These are phyloP conservation scores for Magnusiomyces suaveolens DNA, from an alignment of 1,139 yeast genomes.

Conservation along the genomic window DNA sequence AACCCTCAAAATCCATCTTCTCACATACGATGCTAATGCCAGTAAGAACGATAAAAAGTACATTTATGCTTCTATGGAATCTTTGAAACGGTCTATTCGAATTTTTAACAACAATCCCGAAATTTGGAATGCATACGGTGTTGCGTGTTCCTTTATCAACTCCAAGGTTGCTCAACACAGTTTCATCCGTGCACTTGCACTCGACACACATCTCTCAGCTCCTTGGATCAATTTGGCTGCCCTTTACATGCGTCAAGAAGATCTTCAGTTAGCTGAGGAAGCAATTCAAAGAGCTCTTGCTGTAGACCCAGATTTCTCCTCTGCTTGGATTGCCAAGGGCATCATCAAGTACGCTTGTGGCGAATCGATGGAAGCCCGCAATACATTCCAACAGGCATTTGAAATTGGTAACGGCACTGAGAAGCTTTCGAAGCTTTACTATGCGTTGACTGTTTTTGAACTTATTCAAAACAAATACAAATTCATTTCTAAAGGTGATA, in stretches of 20 bases:
- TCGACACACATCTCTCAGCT: constrained; percentile 57
- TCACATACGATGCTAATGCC: constrained; percentile 25
- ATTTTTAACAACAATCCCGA: constrained; percentile 59
- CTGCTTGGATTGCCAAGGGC: constrained; percentile 88
- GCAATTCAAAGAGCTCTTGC: constrained; percentile 71
- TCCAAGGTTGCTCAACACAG: constrained; percentile 85
- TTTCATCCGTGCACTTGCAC: constrained; percentile 67
- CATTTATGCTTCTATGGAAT: constrained; percentile 44
- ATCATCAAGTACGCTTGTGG: constrained; percentile 54
- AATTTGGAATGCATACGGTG: constrained; percentile 79
- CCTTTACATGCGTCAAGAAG: constrained; percentile 60
- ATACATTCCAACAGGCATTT: constrained; percentile 66
- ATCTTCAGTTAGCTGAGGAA: constrained; percentile 60
- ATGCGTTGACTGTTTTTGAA: constrained; percentile 50
- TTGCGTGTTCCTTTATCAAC: constrained; percentile 49
- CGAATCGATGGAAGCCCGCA: constrained; percentile 41
- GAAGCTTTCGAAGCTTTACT: constrained; percentile 62
- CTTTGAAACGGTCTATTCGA: constrained; percentile 58
- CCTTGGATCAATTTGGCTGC: constrained; percentile 81
- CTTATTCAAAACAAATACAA: constrained; percentile 12
- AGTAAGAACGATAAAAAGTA: constrained; percentile 17
- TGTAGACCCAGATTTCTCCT: constrained; percentile 63
- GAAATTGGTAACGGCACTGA: constrained; percentile 65
- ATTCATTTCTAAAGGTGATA: neutral
- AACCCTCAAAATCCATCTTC: constrained; percentile 40